Evolutionary conservation across 352 stramenopile genomes (phyloP), one percentile per base, ranked within the genome.

Genomic region (Phytophthora sp.): DNA sequence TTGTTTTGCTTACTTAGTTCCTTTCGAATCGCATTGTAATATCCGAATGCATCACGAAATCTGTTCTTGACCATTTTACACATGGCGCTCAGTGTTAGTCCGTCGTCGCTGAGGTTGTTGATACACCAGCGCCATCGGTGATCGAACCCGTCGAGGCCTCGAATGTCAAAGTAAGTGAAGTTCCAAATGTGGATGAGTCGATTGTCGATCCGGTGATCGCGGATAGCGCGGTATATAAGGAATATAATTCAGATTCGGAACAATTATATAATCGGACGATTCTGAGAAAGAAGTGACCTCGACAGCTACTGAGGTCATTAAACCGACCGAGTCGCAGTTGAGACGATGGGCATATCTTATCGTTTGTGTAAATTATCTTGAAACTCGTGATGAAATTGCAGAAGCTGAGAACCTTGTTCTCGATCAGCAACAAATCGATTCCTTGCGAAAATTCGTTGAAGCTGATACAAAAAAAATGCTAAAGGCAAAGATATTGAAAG

Each of bases 181-280:
- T 69, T 57, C 60, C 39, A 69, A 42, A 69, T 48, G 30, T 69
- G 60, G 51, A 69, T 62, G 20, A 69, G 26, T 69, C 60, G 43
- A 62, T 37, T 62, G 43, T 69, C 50, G 60, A 42, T 63, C 60
- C 26, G 52, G 60, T 69, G 50, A 52, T 57, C 60, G 30, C 60
- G 52, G 60, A 69, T 41, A 23, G 34, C 20, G 52, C 30, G 31
- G 60, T 69, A 69, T 69, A 69, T 69, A 37, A 52, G 23, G 51
- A 69, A 34, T 42, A 69, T 46, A 69, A 39, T 69, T 69, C 60
- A 41, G 42, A 62, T 57, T 69, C 38, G 59, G 39, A 56, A 69
- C 46, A 63, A 69, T n/a, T n/a, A n/a, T n/a, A n/a, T n/a, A n/a
- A n/a, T n/a, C n/a, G n/a, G n/a, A n/a, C n/a, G n/a, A n/a, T n/a